phyloP scores from a whole-genome alignment of 345 rosid genomes.

The Eucalyptus regnans region DNA sequence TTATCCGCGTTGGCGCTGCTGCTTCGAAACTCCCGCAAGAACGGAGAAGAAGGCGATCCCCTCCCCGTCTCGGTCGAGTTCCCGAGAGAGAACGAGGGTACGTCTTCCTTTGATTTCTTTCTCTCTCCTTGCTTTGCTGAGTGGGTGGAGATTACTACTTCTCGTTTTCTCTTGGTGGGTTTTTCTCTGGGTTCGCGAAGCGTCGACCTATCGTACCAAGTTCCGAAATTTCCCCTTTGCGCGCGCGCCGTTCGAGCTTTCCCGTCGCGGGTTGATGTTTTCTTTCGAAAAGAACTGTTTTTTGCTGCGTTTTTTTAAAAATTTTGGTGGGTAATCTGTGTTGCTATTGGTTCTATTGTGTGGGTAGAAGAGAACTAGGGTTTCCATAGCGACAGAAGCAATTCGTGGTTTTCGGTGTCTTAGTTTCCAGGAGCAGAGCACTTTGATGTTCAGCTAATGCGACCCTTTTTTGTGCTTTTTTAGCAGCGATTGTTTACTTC shows the following conservation, averaged over 20 bases:
- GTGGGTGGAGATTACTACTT: not conserved
- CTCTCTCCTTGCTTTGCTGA: not conserved
- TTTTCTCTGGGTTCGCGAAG: not conserved
- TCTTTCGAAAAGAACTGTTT: not conserved
- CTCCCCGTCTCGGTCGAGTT: not conserved
- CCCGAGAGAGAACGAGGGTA: not conserved
- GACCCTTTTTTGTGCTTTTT: not conserved
- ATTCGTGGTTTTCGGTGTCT: not conserved
- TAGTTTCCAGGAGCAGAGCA: not conserved
- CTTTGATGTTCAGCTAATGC: not conserved
- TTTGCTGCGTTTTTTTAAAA: not conserved
- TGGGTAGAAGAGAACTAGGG: not conserved
- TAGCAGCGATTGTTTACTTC: not conserved
- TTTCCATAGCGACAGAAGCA: not conserved
- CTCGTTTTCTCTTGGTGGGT: not conserved
- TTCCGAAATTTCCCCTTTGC: not conserved
- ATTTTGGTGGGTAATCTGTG: not conserved
- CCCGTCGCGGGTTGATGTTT: not conserved
- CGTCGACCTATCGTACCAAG: not conserved
- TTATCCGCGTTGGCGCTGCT: not conserved
- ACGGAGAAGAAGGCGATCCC: not conserved
- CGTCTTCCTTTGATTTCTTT: not conserved
- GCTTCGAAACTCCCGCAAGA: not conserved
- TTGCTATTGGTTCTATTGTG: not conserved
- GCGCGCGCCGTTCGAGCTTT: not conserved